Percentiles rank a stretch among this genome's conserved stretches.
phyloP scores from a whole-genome alignment of 2,329 filamentous ascomycete species.

The Xylariomycetidae sp. region DNA sequence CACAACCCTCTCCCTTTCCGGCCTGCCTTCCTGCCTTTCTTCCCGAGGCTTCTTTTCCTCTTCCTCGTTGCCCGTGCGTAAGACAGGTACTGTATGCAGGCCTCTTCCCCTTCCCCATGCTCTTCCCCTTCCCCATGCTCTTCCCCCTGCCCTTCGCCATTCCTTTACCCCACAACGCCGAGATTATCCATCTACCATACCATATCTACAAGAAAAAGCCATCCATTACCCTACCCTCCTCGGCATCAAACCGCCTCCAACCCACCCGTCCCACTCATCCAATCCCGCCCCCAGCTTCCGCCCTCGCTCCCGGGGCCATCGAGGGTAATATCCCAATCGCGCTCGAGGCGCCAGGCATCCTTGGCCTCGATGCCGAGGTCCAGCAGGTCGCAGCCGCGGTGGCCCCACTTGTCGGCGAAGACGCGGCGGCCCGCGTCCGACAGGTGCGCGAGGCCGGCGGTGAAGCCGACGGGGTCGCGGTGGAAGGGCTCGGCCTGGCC shows the following conservation, averaged over 20 bases:
- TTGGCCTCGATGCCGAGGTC: slow-evolving; percentile 24
- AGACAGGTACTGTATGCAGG: too few relatives aligned
- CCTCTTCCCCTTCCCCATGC: too few relatives aligned
- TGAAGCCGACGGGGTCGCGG: slow-evolving; percentile 32
- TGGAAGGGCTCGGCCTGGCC: slow-evolving; percentile 39
- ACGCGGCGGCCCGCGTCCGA: slow-evolving; percentile 29
- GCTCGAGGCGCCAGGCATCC: slow-evolving; percentile 31
- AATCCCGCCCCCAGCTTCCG: slow-evolving; percentile 27
- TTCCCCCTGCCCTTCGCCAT: too few relatives aligned
- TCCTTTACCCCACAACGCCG: too few relatives aligned
- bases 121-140: too few relatives aligned
- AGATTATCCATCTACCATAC: too few relatives aligned
- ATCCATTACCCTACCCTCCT: too few relatives aligned
- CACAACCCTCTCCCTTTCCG: too few relatives aligned
- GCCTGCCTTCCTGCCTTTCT: too few relatives aligned
- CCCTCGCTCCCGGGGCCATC: slow-evolving; percentile 20
- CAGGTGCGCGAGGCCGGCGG: slow-evolving; percentile 25
- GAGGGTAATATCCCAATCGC: slow-evolving; percentile 29
- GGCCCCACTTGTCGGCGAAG: slow-evolving; percentile 36
- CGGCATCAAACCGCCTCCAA: slow-evolving; percentile 1
- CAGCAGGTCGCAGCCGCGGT: slow-evolving; percentile 31
- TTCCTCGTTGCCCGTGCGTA: too few relatives aligned
- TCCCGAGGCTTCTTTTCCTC: too few relatives aligned
- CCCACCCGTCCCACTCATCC: slow-evolving; percentile 20
- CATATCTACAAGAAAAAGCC: too few relatives aligned